Percentiles rank a stretch among this genome's conserved stretches.
phyloP scores from a whole-genome alignment of 441 rosid genomes.

The Arabidopsis lyrata region DNA sequence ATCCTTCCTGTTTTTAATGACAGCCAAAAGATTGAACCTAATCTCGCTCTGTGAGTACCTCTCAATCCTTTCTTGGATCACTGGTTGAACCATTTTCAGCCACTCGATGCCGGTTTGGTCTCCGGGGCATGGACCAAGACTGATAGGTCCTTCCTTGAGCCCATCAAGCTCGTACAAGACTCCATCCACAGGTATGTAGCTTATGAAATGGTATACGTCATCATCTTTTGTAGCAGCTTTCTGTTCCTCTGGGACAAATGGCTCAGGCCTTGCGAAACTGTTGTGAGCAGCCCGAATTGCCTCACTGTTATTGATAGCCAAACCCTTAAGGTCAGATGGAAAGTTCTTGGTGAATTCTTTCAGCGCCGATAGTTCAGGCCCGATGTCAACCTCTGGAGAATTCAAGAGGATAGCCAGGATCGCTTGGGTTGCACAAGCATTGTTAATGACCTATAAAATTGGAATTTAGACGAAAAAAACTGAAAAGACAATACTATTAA shows the following conservation, averaged over 20 bases:
- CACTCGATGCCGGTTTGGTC: constrained; percentile 74
- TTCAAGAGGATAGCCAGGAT: constrained; percentile 90
- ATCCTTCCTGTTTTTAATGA: constrained; percentile 88
- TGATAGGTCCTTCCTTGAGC: constrained; percentile 91
- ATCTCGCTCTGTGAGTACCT: constrained; percentile 90
- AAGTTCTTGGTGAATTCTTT: constrained; percentile 92
- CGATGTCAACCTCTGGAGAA: constrained; percentile 85
- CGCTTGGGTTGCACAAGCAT: constrained; percentile 99
- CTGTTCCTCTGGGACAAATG: constrained; percentile 90
- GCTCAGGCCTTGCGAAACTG: constrained; percentile 97
- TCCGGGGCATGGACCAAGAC: constrained; percentile 80
- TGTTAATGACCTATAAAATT: constrained; percentile 68
- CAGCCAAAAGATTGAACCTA: constrained; percentile 94
- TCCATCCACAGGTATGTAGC: constrained; percentile 92
- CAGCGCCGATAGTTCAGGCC: constrained; percentile 79
- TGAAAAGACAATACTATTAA: constrained; percentile 2
- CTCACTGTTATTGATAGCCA: constrained; percentile 98
- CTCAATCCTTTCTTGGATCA: constrained; percentile 93
- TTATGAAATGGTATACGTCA: constrained; percentile 94
- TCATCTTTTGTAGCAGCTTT: constrained; percentile 87
- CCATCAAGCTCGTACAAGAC: constrained; percentile 96
- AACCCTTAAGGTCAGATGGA: constrained; percentile 93
- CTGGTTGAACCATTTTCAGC: constrained; percentile 89
- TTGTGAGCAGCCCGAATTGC: constrained; percentile 92
- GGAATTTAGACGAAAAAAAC: neutral